Evolutionary conservation across 306 rosid species (phyloP), one percentile per base, ranked within the genome.

Genomic region (Fagus crenata): DNA sequence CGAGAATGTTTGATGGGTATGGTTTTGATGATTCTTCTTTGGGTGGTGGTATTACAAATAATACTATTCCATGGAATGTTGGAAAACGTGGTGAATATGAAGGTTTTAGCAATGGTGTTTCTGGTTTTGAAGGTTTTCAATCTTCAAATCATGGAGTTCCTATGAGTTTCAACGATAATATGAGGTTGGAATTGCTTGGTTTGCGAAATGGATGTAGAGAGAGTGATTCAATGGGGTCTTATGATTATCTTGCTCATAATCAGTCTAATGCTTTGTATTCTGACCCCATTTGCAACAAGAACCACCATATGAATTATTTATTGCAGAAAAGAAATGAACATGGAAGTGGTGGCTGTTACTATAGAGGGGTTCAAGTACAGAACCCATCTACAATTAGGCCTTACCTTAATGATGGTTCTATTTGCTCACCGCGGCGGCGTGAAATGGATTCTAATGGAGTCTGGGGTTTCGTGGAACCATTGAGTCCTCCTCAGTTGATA

Each of bases 401-500:
- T 59, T 65, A 37, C 55, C 46, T 56, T 40, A 60, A 59, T 31
- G 89, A 81, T 49, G 80, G 53, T 59, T 69, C 32, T 59, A 18
- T 74, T 71, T 36, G 75, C 41, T 71, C 87, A 68, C 78, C 68
- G 14, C 63, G 68, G 49, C 54, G 69, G 49, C 54, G 69, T 46
- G 87, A 77, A 75, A 56, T 1, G 72, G 82, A 74, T 69, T 74
- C 28, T 53, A 76, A 77, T 53, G 61, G 70, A 60, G 71, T 72
- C 15, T 67, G 79, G 51, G 39, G 81, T n/a, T 55, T 41, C 18
- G 74, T 7, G 69, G 76, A 43, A 69, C 77, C 85, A 14, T 37
- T 73, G 53, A 65, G 71, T 17, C 80, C 84, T 76, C 72, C 90
- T 64, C 84, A 71, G 35, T 37, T 71, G 11, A 46, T 79, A 72